Conservation (phyloP, 2,329 filamentous ascomycete species). For the Akanthomyces lecanii region DNA sequence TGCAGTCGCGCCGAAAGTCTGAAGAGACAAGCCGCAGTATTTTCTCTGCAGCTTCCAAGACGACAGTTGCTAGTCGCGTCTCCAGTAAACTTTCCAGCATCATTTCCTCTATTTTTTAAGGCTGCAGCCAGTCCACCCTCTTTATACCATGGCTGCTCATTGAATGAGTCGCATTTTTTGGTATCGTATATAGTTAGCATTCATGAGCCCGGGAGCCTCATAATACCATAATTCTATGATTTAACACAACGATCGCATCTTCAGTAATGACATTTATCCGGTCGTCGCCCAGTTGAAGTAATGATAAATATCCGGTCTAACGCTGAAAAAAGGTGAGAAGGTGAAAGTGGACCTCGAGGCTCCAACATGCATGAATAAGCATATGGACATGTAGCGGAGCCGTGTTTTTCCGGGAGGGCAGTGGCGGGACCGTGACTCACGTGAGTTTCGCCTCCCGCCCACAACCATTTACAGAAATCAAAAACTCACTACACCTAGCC, state of each 20-base stretch:
- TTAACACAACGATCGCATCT: neutral
- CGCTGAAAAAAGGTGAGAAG: too few relatives aligned
- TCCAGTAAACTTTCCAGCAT: constrained; percentile 11
- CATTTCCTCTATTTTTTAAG: constrained; percentile 10
- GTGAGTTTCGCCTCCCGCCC: constrained; percentile 33
- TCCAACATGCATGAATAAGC: constrained; percentile 3
- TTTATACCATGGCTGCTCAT: neutral
- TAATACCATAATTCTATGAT: neutral
- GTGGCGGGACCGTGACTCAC: constrained; percentile 27
- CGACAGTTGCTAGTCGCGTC: constrained; percentile 12
- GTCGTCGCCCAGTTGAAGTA: neutral
- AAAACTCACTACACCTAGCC: constrained; percentile 29
- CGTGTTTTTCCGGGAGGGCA: constrained; percentile 17
- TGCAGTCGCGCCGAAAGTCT: constrained; percentile 15
- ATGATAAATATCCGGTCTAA: neutral
- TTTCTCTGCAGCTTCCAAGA: constrained; percentile 11
- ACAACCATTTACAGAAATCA: constrained; percentile 38
- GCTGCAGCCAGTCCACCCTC: neutral
- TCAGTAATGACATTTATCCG: too few relatives aligned
- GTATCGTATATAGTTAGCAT: neutral
- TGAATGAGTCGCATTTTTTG: neutral
- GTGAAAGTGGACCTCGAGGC: neutral
- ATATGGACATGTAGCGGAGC: neutral
- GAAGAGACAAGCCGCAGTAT: constrained; percentile 14
- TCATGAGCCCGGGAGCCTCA: neutral